These are phyloP conservation scores for Grosmannia clavigera DNA, from an alignment of 2,329 filamentous ascomycete species.

Conservation along the genomic window DNA sequence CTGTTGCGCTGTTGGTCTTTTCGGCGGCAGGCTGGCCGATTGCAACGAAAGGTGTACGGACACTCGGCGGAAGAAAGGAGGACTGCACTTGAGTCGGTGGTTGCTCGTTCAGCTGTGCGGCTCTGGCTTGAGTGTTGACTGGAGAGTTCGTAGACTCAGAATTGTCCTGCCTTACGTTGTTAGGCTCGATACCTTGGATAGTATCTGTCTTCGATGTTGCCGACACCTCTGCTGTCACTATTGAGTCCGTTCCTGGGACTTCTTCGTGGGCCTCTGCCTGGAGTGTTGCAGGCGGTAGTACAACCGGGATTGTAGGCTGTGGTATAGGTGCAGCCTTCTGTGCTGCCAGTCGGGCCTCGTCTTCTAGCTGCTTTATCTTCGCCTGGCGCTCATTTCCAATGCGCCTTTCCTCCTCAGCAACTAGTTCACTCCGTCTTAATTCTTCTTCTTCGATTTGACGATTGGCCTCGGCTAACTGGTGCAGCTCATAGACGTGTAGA, in stretches of 20 bases:
- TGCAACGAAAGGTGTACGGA: not conserved
- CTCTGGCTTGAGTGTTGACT: not conserved
- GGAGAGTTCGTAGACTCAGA: not conserved
- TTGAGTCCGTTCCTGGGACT: not conserved
- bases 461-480: conserved; percentile 15
- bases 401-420: conserved; percentile 15
- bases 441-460: conserved; percentile 15
- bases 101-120: not conserved
- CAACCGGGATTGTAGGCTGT: conserved; percentile 5
- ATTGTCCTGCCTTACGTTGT: not conserved
- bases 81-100: not conserved
- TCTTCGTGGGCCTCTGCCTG: conserved; percentile 9
- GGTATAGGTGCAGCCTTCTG: conserved; percentile 20
- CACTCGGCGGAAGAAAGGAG: not conserved
- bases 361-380: conserved; percentile 14
- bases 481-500: conserved; percentile 13
- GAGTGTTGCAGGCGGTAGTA: not conserved
- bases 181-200: not conserved
- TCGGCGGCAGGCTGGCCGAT: not conserved
- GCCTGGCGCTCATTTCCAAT: conserved; percentile 13
- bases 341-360: conserved; percentile 21
- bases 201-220: not conserved
- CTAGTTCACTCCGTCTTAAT: conserved; percentile 12
- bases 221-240: not conserved
- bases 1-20: too few species aligned